Base-by-base conservation (phyloP, 352 stramenopile species). In the Nothophytophthora sp. region DNA sequence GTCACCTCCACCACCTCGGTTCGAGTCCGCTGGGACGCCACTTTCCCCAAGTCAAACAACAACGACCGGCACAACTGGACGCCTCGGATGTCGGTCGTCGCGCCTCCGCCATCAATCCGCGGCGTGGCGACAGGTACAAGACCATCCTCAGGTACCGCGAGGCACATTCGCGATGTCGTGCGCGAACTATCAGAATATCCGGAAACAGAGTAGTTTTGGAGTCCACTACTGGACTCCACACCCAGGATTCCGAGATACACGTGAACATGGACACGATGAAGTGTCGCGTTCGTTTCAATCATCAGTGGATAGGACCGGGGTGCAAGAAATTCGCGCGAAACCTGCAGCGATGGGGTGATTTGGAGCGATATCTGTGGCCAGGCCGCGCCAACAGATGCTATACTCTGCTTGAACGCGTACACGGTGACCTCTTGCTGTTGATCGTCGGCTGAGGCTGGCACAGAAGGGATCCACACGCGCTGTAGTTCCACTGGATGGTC, bases 221-320 rank as follows among this genome's bases (percentile, higher is more conserved):
- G 63, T 4, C 63, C 63, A 11, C 51, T 57, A 2, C 16, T 69
- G 19, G 67, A 66, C 10, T 47, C 34, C 16, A 76, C 25, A 11
- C 19, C 52, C n/a, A 84, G 30, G 7, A 81, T 58, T 11, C 70
- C 63, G 34, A 72, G 51, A 30, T 73, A 74, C 4, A 85, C 22
- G 15, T 69, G 49, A 12, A 80, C 30, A 6, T 53, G 37, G 12
- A 81, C 63, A 5, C 37, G 50, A 23, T 80, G 61, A 19, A 55
- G 53, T 9, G 68, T 74, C 30, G 64, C 51, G 38, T 80, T 77
- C 10, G 73, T 85, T 34, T 76, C 67, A 12, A 85, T 29, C 36
- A 70, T 43, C 7, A 84, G 35, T 1, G 49, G 34, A 27, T 73
- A 64, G 1, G 52, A 43, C 18, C 58, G 54, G 22, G 53, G n/a